These are phyloP conservation scores for Trypanosoma conorhini DNA, from an alignment of 208 protist species.

Conservation along the genomic window DNA sequence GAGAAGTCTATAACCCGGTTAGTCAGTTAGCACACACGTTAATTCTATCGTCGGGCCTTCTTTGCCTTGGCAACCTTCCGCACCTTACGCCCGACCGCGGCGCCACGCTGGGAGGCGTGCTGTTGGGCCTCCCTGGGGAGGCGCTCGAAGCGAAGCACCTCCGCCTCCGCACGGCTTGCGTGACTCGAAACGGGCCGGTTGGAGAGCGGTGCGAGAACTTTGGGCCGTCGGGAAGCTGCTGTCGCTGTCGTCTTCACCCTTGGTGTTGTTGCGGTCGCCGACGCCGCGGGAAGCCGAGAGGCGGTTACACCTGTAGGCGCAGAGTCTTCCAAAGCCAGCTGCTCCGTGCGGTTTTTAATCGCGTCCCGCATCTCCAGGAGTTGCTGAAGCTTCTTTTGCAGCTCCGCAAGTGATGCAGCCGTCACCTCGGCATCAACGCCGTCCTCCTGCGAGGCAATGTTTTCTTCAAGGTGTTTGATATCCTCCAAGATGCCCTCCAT, in stretches of 20 bases:
- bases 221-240: neutral
- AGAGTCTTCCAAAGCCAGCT: slow-evolving; percentile 15
- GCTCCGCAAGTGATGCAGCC: slow-evolving; percentile 64
- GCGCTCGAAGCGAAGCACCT: slow-evolving; percentile 23
- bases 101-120: neutral
- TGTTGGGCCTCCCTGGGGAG: neutral
- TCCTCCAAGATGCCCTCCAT: slow-evolving; percentile 77
- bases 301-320: neutral
- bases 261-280: neutral
- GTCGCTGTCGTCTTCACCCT: slow-evolving; percentile 4
- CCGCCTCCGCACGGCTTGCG: slow-evolving; percentile 1
- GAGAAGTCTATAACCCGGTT: neutral
- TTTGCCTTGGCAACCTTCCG: slow-evolving; percentile 16
- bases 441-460: slow-evolving; percentile 50
- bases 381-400: slow-evolving; percentile 78
- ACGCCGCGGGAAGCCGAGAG: neutral
- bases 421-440: slow-evolving; percentile 68
- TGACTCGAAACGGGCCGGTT: slow-evolving; percentile 16
- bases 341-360: slow-evolving; percentile 53
- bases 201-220: slow-evolving; percentile 10
- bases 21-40: neutral
- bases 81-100: slow-evolving; percentile 5
- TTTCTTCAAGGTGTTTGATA: slow-evolving; percentile 81
- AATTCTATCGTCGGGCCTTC: slow-evolving; percentile 11
- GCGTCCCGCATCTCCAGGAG: slow-evolving; percentile 81